Evolutionary conservation across 208 protist species (phyloP).

Genomic region (Trypanosoma congolense): DNA sequence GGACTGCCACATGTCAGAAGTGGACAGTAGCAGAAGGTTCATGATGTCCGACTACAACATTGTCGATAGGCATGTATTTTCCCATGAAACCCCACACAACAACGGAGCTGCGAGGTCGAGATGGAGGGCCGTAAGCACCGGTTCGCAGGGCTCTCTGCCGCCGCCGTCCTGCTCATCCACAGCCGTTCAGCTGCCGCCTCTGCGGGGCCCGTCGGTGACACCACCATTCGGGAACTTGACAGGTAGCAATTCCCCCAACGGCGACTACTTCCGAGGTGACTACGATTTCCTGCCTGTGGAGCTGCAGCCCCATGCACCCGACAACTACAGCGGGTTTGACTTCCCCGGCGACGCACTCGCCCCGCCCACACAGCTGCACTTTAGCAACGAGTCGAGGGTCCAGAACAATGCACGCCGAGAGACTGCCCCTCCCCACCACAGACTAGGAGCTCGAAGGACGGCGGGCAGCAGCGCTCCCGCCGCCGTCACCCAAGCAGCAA

Average conservation of each 20-base stretch:
- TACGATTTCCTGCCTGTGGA: not conserved
- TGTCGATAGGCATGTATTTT: not conserved
- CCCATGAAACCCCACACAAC: not conserved
- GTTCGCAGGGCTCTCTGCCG: not conserved
- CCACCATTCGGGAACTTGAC: not conserved
- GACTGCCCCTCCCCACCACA: too few species aligned
- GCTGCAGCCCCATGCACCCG: not conserved
- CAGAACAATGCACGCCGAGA: too few species aligned
- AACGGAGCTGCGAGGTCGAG: not conserved
- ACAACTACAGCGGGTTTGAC: not conserved
- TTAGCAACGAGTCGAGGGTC: too few species aligned
- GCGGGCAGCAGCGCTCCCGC: too few species aligned
- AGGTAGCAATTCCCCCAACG: not conserved
- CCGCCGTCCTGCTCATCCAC: not conserved
- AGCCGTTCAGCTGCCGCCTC: not conserved
- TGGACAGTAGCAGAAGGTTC: not conserved
- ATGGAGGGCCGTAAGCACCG: not conserved
- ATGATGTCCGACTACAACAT: not conserved
- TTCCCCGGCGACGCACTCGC: not conserved
- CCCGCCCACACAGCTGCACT: not conserved
- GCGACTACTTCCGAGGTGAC: not conserved
- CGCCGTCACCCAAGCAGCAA: too few species aligned
- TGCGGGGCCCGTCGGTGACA: not conserved
- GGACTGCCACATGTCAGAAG: too few species aligned
- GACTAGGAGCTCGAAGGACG: too few species aligned